Conservation (phyloP, 345 rosid genomes). For the Abelmoschus esculentus region DNA sequence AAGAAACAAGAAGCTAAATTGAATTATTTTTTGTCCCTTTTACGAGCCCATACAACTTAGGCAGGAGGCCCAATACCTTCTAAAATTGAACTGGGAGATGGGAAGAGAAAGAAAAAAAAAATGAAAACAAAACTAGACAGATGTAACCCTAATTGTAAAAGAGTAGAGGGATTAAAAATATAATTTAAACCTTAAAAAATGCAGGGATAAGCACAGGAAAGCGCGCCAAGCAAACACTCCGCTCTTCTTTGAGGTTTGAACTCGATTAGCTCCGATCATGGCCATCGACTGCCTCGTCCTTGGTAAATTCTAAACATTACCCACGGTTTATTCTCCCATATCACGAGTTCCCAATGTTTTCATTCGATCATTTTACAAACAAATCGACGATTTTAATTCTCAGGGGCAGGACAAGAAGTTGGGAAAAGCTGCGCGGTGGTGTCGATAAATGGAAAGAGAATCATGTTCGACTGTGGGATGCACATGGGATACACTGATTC, state of each 20-base stretch:
- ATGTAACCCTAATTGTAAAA: no score
- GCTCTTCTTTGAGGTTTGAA: background rate
- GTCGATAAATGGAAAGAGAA: conserved; percentile 64
- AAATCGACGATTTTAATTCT: background rate
- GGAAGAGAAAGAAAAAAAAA: no score
- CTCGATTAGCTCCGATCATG: conserved; percentile 30
- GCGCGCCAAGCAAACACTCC: background rate
- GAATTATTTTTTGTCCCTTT: no score
- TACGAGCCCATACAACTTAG: no score
- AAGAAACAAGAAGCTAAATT: no score
- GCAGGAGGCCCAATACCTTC: no score
- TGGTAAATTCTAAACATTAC: conserved; percentile 27
- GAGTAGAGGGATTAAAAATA: no score
- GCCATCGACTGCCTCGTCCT: conserved; percentile 79
- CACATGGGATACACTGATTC: conserved; percentile 86
- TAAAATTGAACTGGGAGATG: no score
- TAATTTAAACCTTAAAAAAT: background rate
- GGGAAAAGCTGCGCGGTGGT: conserved; percentile 98
- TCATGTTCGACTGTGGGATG: conserved; percentile 99
- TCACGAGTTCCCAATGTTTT: background rate
- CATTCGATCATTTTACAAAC: background rate
- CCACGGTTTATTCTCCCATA: background rate
- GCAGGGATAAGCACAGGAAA: background rate
- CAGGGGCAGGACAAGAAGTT: conserved; percentile 94
- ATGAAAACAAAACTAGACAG: no score